These are phyloP conservation scores for Rhizomucor pusillus DNA, from an alignment of 371 early-diverging fungal genomes.

Conservation along the genomic window DNA sequence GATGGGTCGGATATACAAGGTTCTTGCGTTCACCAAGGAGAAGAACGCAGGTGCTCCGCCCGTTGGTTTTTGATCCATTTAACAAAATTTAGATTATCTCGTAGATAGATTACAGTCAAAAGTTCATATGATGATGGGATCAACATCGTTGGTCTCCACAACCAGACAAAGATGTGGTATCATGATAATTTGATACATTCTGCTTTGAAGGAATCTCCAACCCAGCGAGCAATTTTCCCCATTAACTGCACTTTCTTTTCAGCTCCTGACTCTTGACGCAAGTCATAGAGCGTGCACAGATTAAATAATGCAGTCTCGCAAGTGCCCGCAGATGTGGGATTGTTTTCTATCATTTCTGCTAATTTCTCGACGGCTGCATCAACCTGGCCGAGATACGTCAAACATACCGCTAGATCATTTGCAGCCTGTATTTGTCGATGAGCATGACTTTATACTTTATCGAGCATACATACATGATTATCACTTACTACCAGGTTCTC, in stretches of 20 bases:
- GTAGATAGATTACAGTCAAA: too few species aligned
- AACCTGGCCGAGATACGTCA: conserved; percentile 56
- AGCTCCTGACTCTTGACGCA: conserved; percentile 50
- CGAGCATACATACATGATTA: not conserved
- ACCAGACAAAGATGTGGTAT: too few species aligned
- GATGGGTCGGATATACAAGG: conserved; percentile 84
- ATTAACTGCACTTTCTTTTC: conserved; percentile 49
- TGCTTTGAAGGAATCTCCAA: conserved; percentile 59
- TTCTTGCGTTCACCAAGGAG: conserved; percentile 63
- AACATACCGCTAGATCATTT: conserved; percentile 58
- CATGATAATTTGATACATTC: conserved; percentile 44
- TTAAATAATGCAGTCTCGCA: conserved; percentile 58
- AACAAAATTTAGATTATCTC: too few species aligned
- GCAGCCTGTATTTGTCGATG: conserved; percentile 26
- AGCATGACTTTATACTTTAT: not conserved
- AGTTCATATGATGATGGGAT: too few species aligned
- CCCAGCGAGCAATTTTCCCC: conserved; percentile 56
- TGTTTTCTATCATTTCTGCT: conserved; percentile 24
- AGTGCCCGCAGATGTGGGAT: conserved; percentile 47
- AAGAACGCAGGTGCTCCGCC: conserved; percentile 4
- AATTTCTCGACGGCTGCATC: conserved; percentile 32
- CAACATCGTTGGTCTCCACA: too few species aligned
- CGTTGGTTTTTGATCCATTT: conserved; percentile 11
- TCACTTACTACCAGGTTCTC: conserved; percentile 45
- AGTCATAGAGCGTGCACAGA: conserved; percentile 59